Percentiles rank a stretch among this genome's conserved stretches.
Evolutionary conservation across 495 filamentous ascomycete species (phyloP).

Genomic region (Endocarpon pusillum): DNA sequence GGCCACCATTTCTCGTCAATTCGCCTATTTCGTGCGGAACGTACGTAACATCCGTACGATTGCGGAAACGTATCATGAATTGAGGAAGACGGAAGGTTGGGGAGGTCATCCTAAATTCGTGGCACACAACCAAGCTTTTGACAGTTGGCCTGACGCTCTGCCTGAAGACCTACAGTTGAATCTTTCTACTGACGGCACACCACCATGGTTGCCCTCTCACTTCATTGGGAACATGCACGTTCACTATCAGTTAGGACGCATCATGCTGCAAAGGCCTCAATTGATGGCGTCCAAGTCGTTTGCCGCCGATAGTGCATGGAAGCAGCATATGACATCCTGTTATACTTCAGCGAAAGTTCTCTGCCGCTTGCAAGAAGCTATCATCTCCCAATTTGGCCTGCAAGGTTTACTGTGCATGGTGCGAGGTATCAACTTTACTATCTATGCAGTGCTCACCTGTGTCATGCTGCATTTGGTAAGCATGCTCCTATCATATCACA

Average conservation of each 20-base stretch:
- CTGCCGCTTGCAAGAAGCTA: conserved; percentile 79
- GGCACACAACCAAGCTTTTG: conserved; percentile 55
- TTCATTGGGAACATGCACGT: conserved; percentile 86
- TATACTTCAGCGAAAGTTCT: conserved; percentile 76
- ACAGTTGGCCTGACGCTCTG: conserved; percentile 58
- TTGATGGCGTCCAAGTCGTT: conserved; percentile 60
- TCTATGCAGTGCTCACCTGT: conserved; percentile 82
- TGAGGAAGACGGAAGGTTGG: conserved; percentile 81
- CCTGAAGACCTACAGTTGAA: conserved; percentile 63
- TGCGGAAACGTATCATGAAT: conserved; percentile 53
- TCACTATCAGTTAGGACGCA: conserved; percentile 75
- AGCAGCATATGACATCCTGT: conserved; percentile 69
- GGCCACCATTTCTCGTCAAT: conserved; percentile 61
- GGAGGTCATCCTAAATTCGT: conserved; percentile 71
- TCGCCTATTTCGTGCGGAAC: conserved; percentile 58
- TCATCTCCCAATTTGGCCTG: conserved; percentile 60
- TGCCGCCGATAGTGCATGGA: conserved; percentile 62
- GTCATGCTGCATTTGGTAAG: conserved; percentile 90
- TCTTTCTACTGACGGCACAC: conserved; percentile 61
- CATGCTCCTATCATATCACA: neutral
- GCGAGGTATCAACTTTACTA: conserved; percentile 86
- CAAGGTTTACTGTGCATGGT: conserved; percentile 83
- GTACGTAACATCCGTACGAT: conserved; percentile 66
- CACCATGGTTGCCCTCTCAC: conserved; percentile 76
- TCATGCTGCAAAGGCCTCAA: conserved; percentile 82